These are phyloP conservation scores for Candida sp. DNA, from an alignment of 1,139 yeast species.

Conservation along the genomic window DNA sequence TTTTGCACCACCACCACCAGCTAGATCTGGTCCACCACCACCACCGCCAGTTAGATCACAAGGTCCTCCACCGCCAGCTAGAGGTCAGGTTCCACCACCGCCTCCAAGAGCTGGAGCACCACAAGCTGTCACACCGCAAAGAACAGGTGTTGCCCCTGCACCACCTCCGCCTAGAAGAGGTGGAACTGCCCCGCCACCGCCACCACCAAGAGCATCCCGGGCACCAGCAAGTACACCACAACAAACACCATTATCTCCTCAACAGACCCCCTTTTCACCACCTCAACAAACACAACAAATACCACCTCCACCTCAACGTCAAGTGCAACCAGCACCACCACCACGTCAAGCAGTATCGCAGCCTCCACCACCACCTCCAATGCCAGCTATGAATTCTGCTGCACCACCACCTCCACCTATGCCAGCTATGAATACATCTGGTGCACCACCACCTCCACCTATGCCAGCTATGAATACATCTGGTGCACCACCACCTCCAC, in stretches of 20 bases:
- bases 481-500: conserved; percentile 21
- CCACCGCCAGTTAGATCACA: conserved; percentile 23
- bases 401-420: conserved; percentile 16
- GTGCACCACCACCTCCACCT: conserved; percentile 20
- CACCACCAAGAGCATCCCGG: conserved; percentile 28
- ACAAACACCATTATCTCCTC: conserved; percentile 8
- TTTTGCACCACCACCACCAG: conserved; percentile 20
- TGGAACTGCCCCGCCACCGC: conserved; percentile 24
- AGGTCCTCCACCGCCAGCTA: conserved; percentile 21
- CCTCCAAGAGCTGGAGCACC: conserved; percentile 24
- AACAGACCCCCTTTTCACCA: conserved; percentile 3
- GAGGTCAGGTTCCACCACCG: conserved; percentile 21
- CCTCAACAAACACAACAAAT: conserved; percentile 15
- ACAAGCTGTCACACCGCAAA: conserved; percentile 16
- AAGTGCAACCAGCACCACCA: conserved; percentile 9
- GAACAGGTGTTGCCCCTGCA: conserved; percentile 12
- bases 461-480: conserved; percentile 15
- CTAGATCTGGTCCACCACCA: conserved; percentile 14
- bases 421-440: conserved; percentile 6
- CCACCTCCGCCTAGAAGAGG: conserved; percentile 4
- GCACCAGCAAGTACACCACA: conserved; percentile 16
- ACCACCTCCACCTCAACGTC: conserved; percentile 22
- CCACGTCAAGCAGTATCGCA: conserved; percentile 10
- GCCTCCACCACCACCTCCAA: conserved; percentile 11
- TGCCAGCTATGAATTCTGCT: conserved; percentile 2